A percentile compares a stretch with the other conserved stretches of the same genome.
Evolutionary conservation across 2,329 filamentous ascomycete species (phyloP).

Genomic region (Alternaria viburni): DNA sequence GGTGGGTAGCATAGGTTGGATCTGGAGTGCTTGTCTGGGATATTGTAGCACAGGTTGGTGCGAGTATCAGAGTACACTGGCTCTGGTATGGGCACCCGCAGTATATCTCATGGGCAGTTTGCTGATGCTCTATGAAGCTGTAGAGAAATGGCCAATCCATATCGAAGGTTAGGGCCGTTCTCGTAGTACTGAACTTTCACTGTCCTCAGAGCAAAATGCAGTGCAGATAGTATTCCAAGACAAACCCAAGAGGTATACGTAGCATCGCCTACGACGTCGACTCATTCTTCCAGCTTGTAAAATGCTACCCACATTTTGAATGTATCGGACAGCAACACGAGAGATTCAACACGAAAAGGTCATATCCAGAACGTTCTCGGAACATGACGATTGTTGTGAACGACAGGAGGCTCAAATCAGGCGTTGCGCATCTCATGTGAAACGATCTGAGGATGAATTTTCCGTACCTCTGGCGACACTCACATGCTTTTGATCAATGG

Average conservation of each 20-base stretch:
- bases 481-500: not conserved
- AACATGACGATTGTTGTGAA: not conserved
- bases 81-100: not conserved
- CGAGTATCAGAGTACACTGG: not conserved
- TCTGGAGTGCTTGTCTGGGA: not conserved
- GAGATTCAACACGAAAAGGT: not conserved
- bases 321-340: not conserved
- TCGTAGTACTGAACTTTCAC: not conserved
- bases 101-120: not conserved
- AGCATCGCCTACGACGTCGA: not conserved
- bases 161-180: not conserved
- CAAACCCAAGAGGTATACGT: not conserved
- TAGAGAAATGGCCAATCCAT: not conserved
- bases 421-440: not conserved
- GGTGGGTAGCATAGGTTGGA: not conserved
- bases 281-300: not conserved
- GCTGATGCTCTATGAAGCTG: not conserved
- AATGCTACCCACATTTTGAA: not conserved
- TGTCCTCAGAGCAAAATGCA: not conserved
- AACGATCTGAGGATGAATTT: no score
- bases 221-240: not conserved
- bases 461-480: not conserved
- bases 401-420: not conserved
- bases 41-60: not conserved
- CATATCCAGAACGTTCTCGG: not conserved